Evolutionary conservation across 805 yeast species (phyloP).

Genomic region (Pichia scutulata): DNA sequence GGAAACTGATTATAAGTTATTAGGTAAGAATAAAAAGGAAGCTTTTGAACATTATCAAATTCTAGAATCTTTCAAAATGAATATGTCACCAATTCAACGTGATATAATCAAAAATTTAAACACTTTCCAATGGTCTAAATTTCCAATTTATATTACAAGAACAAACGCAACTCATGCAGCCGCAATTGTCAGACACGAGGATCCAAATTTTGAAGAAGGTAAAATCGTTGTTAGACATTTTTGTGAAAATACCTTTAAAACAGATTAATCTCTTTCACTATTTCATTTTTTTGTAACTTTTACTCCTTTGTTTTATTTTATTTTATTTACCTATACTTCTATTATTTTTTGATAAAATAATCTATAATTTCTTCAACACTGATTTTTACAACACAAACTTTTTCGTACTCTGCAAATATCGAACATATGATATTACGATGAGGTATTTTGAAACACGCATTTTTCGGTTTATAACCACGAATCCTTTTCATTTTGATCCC

Average conservation of each 20-base stretch:
- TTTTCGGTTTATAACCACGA: background rate
- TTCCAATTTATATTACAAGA: conserved; percentile 57
- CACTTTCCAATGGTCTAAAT: conserved; percentile 57
- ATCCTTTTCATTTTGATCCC: background rate
- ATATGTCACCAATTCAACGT: conserved; percentile 37
- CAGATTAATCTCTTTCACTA: background rate
- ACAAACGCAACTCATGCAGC: conserved; percentile 76
- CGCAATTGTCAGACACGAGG: conserved; percentile 58
- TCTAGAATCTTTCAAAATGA: conserved; percentile 28
- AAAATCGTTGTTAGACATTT: conserved; percentile 59
- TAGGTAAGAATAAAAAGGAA: conserved; percentile 3
- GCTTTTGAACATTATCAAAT: conserved; percentile 12
- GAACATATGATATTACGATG: conserved; percentile 8
- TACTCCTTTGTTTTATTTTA: background rate
- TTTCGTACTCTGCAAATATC: conserved; percentile 7
- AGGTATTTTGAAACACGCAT: conserved; percentile 7
- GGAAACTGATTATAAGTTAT: conserved; percentile 13
- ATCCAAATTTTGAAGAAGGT: conserved; percentile 60
- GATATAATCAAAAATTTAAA: conserved; percentile 53
- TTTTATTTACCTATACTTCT: background rate
- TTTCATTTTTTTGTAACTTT: background rate
- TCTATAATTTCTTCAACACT: conserved; percentile 3
- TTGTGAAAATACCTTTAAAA: conserved; percentile 37
- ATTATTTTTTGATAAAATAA: background rate
- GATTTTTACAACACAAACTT: conserved; percentile 3